Conservation (phyloP, 768 basidiomycete species). For the Hypsizygus marmoreus region DNA sequence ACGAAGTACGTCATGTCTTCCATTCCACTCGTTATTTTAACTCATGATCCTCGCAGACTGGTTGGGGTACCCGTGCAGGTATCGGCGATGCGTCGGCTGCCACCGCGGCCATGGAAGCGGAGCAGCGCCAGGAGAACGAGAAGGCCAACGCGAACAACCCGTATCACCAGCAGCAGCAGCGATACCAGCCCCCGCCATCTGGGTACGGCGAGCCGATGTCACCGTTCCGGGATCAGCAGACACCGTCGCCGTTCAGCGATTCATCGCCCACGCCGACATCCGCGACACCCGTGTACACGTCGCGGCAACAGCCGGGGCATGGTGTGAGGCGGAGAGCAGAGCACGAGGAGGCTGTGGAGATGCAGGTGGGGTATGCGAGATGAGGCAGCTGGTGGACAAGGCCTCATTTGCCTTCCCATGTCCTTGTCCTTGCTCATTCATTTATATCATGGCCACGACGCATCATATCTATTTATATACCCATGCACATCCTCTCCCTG, state of each 20-base stretch:
- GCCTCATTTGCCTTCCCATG: no score
- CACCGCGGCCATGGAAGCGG: conserved; percentile 70
- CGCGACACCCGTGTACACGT: conserved; percentile 23
- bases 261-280: conserved; percentile 15
- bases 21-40: neutral
- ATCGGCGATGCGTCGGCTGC: conserved; percentile 83
- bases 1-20: conserved; percentile 60
- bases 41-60: conserved; percentile 53
- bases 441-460: no score
- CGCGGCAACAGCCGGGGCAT: conserved; percentile 14
- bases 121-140: conserved; percentile 38
- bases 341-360: conserved; percentile 33
- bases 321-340: conserved; percentile 23
- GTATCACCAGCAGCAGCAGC: conserved; percentile 25
- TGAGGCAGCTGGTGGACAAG: no score
- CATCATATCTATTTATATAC: no score
- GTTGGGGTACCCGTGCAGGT: conserved; percentile 95
- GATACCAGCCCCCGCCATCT: neutral
- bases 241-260: conserved; percentile 27
- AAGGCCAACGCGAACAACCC: conserved; percentile 29
- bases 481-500: no score
- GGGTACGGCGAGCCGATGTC: conserved; percentile 18
- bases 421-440: no score
- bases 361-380: conserved; percentile 39
- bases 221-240: conserved; percentile 32